Conservation (phyloP, 2,329 filamentous ascomycete genomes). For the Alternaria gaisen region DNA sequence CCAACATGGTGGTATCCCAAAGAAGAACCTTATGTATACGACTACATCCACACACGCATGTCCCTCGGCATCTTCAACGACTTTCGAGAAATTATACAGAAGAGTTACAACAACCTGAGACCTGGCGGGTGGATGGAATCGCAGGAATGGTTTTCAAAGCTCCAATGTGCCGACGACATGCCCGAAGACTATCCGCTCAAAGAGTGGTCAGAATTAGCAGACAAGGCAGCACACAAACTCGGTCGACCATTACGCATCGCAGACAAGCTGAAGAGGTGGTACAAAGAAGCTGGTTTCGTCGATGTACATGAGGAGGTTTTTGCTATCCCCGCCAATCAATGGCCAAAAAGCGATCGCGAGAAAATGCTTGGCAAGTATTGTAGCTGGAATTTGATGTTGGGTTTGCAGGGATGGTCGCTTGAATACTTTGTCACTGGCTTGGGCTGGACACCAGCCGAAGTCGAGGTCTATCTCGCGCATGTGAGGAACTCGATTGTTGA, state of each 20-base stretch:
- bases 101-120: slow-evolving; percentile 61
- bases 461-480: slow-evolving; percentile 56
- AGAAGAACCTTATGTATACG: slow-evolving; percentile 52
- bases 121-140: slow-evolving; percentile 64
- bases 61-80: slow-evolving; percentile 67
- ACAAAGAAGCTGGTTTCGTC: slow-evolving; percentile 65
- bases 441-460: slow-evolving; percentile 56
- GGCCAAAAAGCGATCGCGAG: slow-evolving; percentile 59
- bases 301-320: slow-evolving; percentile 63
- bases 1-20: slow-evolving; percentile 64
- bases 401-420: slow-evolving; percentile 56
- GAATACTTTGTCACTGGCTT: slow-evolving; percentile 55
- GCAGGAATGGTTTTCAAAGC: slow-evolving; percentile 54
- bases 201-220: slow-evolving; percentile 57
- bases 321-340: slow-evolving; percentile 63
- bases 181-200: slow-evolving; percentile 56
- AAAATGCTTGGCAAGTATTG: slow-evolving; percentile 61
- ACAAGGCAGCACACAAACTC: slow-evolving; percentile 57
- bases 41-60: slow-evolving; percentile 68
- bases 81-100: slow-evolving; percentile 64
- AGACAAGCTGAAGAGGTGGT: slow-evolving; percentile 62
- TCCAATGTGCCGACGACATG: slow-evolving; percentile 64
- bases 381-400: slow-evolving; percentile 57
- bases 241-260: slow-evolving; percentile 62
- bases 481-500: slow-evolving; percentile 53